phyloP scores from a whole-genome alignment of 1,284 basidiomycete genomes.

The Neonothopanus nambi region DNA sequence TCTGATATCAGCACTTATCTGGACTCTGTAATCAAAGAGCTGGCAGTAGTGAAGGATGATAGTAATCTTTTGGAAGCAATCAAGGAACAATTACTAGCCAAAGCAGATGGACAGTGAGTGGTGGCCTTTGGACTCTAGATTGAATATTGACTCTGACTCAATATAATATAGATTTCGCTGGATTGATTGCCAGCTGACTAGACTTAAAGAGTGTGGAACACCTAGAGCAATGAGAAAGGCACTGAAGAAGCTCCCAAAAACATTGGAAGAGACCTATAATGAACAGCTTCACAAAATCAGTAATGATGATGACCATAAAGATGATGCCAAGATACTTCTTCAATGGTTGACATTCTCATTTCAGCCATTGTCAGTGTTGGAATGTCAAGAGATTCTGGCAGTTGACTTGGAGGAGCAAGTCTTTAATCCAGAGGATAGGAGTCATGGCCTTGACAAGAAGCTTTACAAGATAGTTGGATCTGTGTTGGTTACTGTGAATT shows the following conservation, averaged over 20 bases:
- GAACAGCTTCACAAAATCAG: background rate
- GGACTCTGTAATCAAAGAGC: background rate
- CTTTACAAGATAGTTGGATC: background rate
- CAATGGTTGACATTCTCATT: background rate
- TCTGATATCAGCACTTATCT: no score
- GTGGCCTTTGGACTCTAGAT: background rate
- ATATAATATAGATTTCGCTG: conserved; percentile 4
- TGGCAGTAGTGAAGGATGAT: background rate
- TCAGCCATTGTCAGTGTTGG: background rate
- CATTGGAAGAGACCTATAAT: background rate
- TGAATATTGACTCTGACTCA: no score
- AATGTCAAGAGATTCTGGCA: no score
- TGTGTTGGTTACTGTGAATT: no score
- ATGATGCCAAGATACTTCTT: background rate
- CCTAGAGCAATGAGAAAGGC: no score
- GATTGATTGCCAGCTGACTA: no score
- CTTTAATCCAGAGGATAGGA: background rate
- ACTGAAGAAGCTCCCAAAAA: no score
- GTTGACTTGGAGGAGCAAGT: no score
- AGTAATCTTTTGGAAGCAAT: no score
- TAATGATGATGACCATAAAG: background rate
- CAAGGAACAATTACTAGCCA: background rate
- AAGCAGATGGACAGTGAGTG: no score
- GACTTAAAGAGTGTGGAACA: no score
- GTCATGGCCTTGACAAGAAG: background rate